Conservation (phyloP, 148 eudicot genomes). For the Vaccinium darrowii region DNA sequence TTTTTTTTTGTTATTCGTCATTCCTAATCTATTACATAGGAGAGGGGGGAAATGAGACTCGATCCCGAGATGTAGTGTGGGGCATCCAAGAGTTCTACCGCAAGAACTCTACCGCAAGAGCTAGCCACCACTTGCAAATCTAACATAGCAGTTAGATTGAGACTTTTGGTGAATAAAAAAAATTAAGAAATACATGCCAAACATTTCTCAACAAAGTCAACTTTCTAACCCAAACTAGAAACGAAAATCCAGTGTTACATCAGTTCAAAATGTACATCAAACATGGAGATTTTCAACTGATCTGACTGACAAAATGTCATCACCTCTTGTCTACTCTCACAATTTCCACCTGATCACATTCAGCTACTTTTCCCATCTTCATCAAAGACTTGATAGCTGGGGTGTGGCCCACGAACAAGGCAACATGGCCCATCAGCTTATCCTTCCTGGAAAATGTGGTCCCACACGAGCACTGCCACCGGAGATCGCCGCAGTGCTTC, state of each 20-base stretch:
- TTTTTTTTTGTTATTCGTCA: too few relatives aligned
- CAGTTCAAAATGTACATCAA: background rate
- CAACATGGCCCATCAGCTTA: conserved; percentile 85
- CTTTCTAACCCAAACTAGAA: background rate
- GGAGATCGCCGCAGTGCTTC: conserved; percentile 85
- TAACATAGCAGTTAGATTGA: too few relatives aligned
- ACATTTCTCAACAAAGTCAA: background rate
- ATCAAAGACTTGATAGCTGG: conserved; percentile 36
- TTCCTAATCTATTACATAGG: too few relatives aligned
- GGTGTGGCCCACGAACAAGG: conserved; percentile 69
- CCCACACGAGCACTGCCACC: conserved; percentile 91
- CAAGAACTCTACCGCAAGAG: too few relatives aligned
- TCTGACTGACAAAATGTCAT: background rate
- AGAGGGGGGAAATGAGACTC: too few relatives aligned
- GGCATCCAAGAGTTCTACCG: too few relatives aligned
- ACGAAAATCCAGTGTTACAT: background rate
- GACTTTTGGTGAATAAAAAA: too few relatives aligned
- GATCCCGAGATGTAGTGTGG: too few relatives aligned
- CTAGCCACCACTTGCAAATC: too few relatives aligned
- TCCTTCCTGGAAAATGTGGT: conserved; percentile 93
- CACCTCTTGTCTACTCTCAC: background rate
- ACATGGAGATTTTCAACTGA: background rate
- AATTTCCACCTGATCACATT: background rate
- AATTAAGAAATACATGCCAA: background rate
- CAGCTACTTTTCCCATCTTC: conserved; percentile 2